Base-by-base conservation (phyloP, 1,284 basidiomycete genomes). In the Ustilago crameri region DNA sequence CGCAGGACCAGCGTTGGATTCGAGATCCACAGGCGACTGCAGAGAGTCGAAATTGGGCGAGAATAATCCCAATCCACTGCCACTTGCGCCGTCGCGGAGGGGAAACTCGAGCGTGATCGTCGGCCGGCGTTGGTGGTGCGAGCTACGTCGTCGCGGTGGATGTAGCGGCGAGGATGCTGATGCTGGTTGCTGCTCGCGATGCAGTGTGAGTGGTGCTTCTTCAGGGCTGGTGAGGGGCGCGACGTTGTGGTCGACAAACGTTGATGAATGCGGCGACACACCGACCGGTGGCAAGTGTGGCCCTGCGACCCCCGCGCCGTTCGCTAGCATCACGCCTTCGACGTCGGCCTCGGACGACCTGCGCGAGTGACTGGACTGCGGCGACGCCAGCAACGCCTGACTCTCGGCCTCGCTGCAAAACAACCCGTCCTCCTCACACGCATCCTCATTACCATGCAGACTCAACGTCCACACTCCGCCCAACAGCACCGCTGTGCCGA, bases 401-500 rank as follows among this genome's bases (percentile, higher is more conserved):
- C 14, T 45, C 44, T 65, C 68, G 9, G 34, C 45, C 20, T 58
- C 58, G 20, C 56, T 70, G 12, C 60, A 63, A n/a, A n/a, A n/a
- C n/a, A n/a, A n/a, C 2, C 51, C 49, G 0, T 44, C 62, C n/a
- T 20, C 51, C 9, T 55, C 50, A 20, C 53, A 58, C 7, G 18
- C 49, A 9, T 67, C 54, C 46, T 59, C 52, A 20, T 57, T 60
- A 22, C 68, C 55, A 37, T 80, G 79, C 57, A 86, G 78, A 5
- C 85, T 86, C 44, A 97, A 92, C 20, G 92, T 88, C 91, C 93
- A 96, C 0, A 98, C 94, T 2, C 94, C 95, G 1, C 88, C 87
- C 9, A 98, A 88, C 1, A 98, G 87, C 4, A 95, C 84, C 10
- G 88, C 84, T 27, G 93, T 93, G 1, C 95, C 95, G 1, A 93